These are phyloP conservation scores for Neonectria magnoliae DNA, from an alignment of 2,329 filamentous ascomycete genomes.

Conservation along the genomic window DNA sequence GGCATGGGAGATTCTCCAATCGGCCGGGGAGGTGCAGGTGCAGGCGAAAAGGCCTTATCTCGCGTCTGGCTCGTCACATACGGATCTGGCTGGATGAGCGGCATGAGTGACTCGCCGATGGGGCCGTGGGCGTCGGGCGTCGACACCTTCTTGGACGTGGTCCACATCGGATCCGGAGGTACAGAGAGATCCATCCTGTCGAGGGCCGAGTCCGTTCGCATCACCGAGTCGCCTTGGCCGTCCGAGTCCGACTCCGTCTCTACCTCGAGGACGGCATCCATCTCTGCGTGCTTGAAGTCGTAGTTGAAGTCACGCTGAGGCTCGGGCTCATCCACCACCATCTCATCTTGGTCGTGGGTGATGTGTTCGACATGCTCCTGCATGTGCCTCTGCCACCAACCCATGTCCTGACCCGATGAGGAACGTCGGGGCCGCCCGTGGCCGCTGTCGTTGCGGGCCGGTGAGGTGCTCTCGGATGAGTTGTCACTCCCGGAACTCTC, in stretches of 20 bases:
- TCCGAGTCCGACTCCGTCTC: constrained; percentile 29
- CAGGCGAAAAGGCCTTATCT: constrained; percentile 33
- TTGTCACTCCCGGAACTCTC: constrained; percentile 70
- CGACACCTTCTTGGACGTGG: constrained; percentile 50
- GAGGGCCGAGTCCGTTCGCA: constrained; percentile 54
- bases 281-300: constrained; percentile 34
- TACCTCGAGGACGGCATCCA: constrained; percentile 34
- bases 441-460: constrained; percentile 38
- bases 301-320: constrained; percentile 29
- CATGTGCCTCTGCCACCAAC: constrained; percentile 84
- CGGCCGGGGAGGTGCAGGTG: constrained; percentile 32
- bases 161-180: constrained; percentile 56
- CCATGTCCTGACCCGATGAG: constrained; percentile 69
- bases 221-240: constrained; percentile 38
- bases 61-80: constrained; percentile 33
- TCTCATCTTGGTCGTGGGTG: constrained; percentile 56
- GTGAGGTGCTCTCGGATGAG: constrained; percentile 51
- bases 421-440: constrained; percentile 58
- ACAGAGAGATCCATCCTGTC: constrained; percentile 54
- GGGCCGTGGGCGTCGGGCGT: constrained; percentile 36
- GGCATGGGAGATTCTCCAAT: constrained; percentile 42
- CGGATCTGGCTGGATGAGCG: constrained; percentile 37
- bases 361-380: constrained; percentile 77
- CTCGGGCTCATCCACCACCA: constrained; percentile 42
- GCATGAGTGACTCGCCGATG: constrained; percentile 42